These are phyloP conservation scores for Apiospora aurea DNA, from an alignment of 2,329 filamentous ascomycete genomes.

Conservation along the genomic window DNA sequence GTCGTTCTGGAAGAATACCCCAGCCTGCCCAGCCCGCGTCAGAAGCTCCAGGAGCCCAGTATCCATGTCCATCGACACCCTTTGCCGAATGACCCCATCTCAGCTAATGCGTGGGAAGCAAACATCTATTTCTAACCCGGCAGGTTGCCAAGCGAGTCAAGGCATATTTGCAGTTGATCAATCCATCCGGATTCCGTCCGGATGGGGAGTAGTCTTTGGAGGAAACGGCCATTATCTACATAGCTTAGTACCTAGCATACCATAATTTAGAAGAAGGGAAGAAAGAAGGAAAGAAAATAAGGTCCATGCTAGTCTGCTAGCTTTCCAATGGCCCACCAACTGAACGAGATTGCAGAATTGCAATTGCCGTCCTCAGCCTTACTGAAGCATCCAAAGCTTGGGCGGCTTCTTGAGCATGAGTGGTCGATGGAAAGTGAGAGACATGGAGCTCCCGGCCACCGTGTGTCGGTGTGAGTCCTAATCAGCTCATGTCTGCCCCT, in stretches of 20 bases:
- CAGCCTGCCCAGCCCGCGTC: slow-evolving; percentile 17
- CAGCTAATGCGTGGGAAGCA: not conserved
- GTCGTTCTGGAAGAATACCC: slow-evolving; percentile 21
- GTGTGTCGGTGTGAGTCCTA: slow-evolving; percentile 19
- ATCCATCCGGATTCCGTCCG: not conserved
- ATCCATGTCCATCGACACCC: not conserved
- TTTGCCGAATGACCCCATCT: not conserved
- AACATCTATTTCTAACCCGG: not conserved
- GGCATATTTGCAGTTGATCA: slow-evolving; percentile 2
- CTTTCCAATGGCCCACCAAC: not conserved
- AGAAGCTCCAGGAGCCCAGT: not conserved
- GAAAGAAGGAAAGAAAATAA: slow-evolving; percentile 4
- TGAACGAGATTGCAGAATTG: not conserved
- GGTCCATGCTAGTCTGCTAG: slow-evolving; percentile 16
- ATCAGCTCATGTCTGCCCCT: slow-evolving; percentile 22
- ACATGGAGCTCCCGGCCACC: slow-evolving; percentile 5
- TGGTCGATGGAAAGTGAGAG: not conserved
- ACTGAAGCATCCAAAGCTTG: slow-evolving; percentile 13
- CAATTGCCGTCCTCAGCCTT: slow-evolving; percentile 22
- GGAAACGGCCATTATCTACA: not conserved
- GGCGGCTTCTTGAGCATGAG: not conserved
- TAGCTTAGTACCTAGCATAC: too few species aligned
- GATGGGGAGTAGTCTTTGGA: not conserved
- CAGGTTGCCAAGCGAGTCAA: not conserved
- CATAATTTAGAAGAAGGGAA: not conserved